A percentile compares a stretch with the other conserved stretches of the same genome.
Evolutionary conservation across 164 flowering plant species (phyloP).

Genomic region (Akebia trifoliata): DNA sequence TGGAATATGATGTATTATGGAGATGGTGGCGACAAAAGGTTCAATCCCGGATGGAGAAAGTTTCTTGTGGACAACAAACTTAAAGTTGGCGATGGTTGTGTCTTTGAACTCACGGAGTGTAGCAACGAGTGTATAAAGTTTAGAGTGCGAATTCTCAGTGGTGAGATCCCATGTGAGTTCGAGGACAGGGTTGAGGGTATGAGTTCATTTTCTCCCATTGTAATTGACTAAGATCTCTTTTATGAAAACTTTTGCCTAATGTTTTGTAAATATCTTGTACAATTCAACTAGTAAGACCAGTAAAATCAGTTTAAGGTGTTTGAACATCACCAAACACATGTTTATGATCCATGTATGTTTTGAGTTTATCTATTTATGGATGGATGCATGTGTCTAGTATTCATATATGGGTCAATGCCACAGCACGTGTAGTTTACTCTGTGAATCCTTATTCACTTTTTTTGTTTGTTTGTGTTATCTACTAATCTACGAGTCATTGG

Average conservation of each 20-base stretch:
- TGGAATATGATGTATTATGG: slow-evolving; percentile 33
- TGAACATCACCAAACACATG: too few species aligned
- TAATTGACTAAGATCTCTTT: slow-evolving; percentile 13
- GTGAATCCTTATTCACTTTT: too few species aligned
- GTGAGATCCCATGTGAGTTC: slow-evolving; percentile 30
- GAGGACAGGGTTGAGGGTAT: slow-evolving; percentile 14
- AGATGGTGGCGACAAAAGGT: slow-evolving; percentile 6
- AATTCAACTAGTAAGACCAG: too few species aligned
- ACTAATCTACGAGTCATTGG: too few species aligned
- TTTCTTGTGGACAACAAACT: slow-evolving; percentile 36
- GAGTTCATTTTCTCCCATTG: slow-evolving; percentile 17
- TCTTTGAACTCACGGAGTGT: slow-evolving; percentile 39
- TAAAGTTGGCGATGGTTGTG: slow-evolving; percentile 39
- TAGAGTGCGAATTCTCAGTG: slow-evolving; percentile 40
- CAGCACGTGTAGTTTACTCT: too few species aligned
- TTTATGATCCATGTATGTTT: too few species aligned
- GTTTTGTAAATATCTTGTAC: too few species aligned
- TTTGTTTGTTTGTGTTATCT: too few species aligned
- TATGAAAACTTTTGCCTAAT: too few species aligned
- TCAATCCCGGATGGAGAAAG: slow-evolving; percentile 24
- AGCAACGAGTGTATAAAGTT: slow-evolving; percentile 17
- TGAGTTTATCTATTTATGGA: too few species aligned
- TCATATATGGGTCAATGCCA: too few species aligned
- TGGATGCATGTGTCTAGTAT: too few species aligned
- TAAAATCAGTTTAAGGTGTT: background rate